A percentile compares a stretch with the other conserved stretches of the same genome.
These are phyloP conservation scores for Pyrenopolyporus hunteri DNA, from an alignment of 495 filamentous ascomycete species.

Conservation along the genomic window DNA sequence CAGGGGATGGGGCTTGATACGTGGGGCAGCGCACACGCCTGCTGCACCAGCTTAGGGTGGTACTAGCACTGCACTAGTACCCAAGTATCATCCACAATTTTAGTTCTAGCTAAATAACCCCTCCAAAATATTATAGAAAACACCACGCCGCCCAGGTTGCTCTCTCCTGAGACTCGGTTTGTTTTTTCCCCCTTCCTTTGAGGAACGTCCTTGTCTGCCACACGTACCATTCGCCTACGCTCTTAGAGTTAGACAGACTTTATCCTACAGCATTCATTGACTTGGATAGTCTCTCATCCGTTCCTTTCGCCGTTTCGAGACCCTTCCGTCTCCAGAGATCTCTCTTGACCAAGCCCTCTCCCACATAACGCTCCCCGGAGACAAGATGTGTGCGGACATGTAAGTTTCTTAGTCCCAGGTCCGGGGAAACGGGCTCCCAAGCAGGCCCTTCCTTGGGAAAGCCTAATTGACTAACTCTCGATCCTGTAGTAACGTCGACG, in stretches of 20 bases:
- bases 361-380: constrained; percentile 30
- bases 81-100: constrained; percentile 36
- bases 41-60: constrained; percentile 22
- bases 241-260: constrained; percentile 36
- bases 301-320: constrained; percentile 28
- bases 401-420: constrained; percentile 27
- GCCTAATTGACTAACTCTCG: constrained; percentile 35
- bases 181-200: constrained; percentile 6
- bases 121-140: constrained; percentile 42
- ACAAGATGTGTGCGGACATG: constrained; percentile 46
- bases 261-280: constrained; percentile 34
- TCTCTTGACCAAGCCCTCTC: constrained; percentile 3
- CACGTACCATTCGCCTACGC: constrained; percentile 20
- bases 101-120: constrained; percentile 32
- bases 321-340: constrained; percentile 4
- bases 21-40: constrained; percentile 29
- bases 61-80: no score
- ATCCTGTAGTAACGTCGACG: constrained; percentile 78
- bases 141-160: constrained; percentile 29
- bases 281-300: constrained; percentile 38
- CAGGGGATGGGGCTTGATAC: constrained; percentile 25
- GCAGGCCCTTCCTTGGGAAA: neutral
- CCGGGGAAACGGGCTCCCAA: neutral
- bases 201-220: constrained; percentile 26
- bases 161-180: constrained; percentile 14